Percentiles rank a stretch among this genome's conserved stretches.
Evolutionary conservation across 164 flowering plant genomes (phyloP).

Genomic region (Brasenia schreberi): DNA sequence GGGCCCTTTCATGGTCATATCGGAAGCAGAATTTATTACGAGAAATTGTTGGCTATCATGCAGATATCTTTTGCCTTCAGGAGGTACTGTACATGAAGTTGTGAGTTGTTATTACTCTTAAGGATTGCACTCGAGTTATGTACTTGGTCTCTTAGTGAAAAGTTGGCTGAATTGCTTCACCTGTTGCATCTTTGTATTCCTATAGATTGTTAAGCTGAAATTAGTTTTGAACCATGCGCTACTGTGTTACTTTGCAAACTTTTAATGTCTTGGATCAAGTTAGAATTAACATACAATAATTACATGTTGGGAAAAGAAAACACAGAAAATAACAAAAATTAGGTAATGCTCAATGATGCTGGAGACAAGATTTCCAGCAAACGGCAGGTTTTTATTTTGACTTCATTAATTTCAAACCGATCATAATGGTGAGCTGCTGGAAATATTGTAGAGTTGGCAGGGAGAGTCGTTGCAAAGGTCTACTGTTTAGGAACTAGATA

Average conservation of each 20-base stretch:
- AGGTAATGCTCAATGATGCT: too few relatives aligned
- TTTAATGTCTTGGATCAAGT: too few relatives aligned
- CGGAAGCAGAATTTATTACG: conserved; percentile 33
- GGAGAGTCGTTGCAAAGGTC: too few relatives aligned
- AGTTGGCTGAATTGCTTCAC: conserved; percentile 10
- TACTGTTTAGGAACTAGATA: too few relatives aligned
- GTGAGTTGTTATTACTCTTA: neutral
- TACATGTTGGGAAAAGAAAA: too few relatives aligned
- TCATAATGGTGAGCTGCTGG: too few relatives aligned
- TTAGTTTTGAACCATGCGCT: neutral
- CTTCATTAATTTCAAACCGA: too few relatives aligned
- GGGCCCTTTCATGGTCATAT: conserved; percentile 49
- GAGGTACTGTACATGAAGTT: conserved; percentile 12
- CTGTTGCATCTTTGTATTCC: neutral
- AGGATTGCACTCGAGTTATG: neutral
- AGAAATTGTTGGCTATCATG: conserved; percentile 33
- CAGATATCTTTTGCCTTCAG: conserved; percentile 55
- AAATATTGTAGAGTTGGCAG: too few relatives aligned
- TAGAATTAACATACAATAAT: too few relatives aligned
- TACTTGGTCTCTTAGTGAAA: neutral
- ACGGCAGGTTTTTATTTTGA: too few relatives aligned
- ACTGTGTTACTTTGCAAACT: neutral
- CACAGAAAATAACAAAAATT: too few relatives aligned
- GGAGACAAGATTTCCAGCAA: too few relatives aligned
- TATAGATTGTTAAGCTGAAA: neutral